phyloP scores from a whole-genome alignment of 441 rosid species.

The Gossypium armourianum region DNA sequence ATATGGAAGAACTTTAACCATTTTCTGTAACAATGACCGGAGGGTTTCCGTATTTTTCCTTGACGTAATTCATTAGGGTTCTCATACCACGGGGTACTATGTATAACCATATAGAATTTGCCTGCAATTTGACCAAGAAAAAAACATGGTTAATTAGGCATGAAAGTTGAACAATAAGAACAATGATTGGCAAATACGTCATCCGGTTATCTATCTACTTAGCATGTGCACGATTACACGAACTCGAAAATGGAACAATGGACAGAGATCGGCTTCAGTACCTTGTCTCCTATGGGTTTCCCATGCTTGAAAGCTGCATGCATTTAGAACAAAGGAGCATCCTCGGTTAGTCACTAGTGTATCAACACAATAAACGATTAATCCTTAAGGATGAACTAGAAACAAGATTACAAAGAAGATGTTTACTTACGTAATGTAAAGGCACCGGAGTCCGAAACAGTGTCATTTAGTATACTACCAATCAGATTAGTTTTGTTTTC shows the following conservation, averaged over 20 bases:
- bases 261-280: constrained; percentile 16
- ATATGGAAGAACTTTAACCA: constrained; percentile 23
- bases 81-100: constrained; percentile 81
- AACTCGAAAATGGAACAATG: too few relatives aligned
- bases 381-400: not conserved
- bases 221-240: too few relatives aligned
- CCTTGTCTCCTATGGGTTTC: constrained; percentile 62
- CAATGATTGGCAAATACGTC: not conserved
- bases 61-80: constrained; percentile 83
- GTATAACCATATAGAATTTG: constrained; percentile 82
- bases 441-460: constrained; percentile 70
- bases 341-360: not conserved
- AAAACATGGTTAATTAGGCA: not conserved
- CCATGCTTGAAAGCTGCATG: constrained; percentile 47
- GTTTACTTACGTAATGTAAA: constrained; percentile 52
- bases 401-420: not conserved
- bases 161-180: not conserved
- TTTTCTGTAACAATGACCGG: constrained; percentile 71
- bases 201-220: not conserved
- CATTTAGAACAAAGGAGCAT: constrained; percentile 2
- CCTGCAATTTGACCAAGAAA: constrained; percentile 31
- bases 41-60: constrained; percentile 63
- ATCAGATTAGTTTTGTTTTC: constrained; percentile 25
- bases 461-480: constrained; percentile 41
- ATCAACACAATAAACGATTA: not conserved